Percentiles rank a stretch among this genome's conserved stretches.
These are phyloP conservation scores for Kitagawia praeruptora DNA, from an alignment of 129 eudicot species.

Conservation along the genomic window DNA sequence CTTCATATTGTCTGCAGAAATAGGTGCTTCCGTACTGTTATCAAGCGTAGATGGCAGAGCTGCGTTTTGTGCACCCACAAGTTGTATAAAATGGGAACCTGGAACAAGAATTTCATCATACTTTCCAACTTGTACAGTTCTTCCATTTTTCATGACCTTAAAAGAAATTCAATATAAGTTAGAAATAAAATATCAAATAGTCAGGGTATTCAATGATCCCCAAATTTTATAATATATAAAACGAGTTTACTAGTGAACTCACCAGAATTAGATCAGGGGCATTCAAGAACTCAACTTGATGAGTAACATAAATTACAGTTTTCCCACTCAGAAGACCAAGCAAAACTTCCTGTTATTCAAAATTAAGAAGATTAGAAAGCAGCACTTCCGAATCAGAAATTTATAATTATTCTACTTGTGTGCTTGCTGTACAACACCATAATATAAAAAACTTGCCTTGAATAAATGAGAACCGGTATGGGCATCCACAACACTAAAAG, in stretches of 20 bases:
- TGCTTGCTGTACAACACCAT: no score
- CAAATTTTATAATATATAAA: neutral
- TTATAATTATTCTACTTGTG: no score
- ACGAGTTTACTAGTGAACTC: constrained; percentile 7
- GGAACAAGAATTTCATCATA: constrained; percentile 54
- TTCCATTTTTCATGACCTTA: constrained; percentile 77
- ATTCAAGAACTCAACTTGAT: constrained; percentile 87
- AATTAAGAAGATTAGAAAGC: no score
- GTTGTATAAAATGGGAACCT: constrained; percentile 69
- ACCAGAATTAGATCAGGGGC: constrained; percentile 74
- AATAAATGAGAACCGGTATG: no score
- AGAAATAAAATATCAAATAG: neutral
- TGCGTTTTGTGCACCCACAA: constrained; percentile 56
- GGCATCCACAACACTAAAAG: no score
- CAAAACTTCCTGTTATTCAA: constrained; percentile 26
- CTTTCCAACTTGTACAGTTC: constrained; percentile 66
- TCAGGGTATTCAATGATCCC: no score
- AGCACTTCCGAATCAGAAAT: no score
- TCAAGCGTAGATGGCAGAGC: constrained; percentile 61
- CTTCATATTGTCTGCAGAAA: constrained; percentile 36
- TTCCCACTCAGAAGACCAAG: constrained; percentile 48
- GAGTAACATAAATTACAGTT: constrained; percentile 73
- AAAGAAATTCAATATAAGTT: neutral
- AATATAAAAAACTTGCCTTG: no score
- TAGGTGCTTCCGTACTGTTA: constrained; percentile 32